Evolutionary conservation across 768 basidiomycete species (phyloP).

Genomic region (Naganishia antarctica): DNA sequence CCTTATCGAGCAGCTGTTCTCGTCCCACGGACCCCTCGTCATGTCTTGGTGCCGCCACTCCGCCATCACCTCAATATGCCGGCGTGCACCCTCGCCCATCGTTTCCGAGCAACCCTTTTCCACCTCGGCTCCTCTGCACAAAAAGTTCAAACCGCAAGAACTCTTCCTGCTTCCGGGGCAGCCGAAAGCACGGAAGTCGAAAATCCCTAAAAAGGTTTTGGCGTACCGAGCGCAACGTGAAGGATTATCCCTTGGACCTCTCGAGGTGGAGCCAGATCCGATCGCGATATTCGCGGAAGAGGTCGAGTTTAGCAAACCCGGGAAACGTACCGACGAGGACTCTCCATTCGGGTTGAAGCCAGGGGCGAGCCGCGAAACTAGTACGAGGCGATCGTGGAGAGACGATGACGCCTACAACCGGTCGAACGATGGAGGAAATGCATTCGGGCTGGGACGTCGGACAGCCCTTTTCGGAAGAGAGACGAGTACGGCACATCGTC

Average conservation of each 20-base stretch:
- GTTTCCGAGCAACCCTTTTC: background rate
- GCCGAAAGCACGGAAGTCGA: background rate
- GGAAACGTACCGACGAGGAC: background rate
- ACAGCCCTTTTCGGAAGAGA: background rate
- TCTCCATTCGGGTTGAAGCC: background rate
- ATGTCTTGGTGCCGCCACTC: background rate
- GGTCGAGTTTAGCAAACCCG: background rate
- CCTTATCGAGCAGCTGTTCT: background rate
- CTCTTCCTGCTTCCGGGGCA: background rate
- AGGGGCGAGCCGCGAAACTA: background rate
- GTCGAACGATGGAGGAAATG: background rate
- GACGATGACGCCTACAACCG: too few species aligned
- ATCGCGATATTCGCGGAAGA: slow-evolving; percentile 1
- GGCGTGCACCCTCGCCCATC: background rate
- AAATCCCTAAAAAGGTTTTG: slow-evolving; percentile 14
- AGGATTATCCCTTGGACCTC: background rate
- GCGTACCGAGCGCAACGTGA: background rate
- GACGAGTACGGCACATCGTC: background rate
- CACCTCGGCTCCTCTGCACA: background rate
- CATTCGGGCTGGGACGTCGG: background rate
- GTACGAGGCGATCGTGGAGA: background rate
- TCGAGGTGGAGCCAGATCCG: background rate
- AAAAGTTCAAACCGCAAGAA: slow-evolving; percentile 14
- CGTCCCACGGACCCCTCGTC: background rate
- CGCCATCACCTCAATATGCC: background rate